Evolutionary conservation across 352 stramenopile species (phyloP), one percentile per base, ranked within the genome.

Genomic region (Phytophthora brassicae): DNA sequence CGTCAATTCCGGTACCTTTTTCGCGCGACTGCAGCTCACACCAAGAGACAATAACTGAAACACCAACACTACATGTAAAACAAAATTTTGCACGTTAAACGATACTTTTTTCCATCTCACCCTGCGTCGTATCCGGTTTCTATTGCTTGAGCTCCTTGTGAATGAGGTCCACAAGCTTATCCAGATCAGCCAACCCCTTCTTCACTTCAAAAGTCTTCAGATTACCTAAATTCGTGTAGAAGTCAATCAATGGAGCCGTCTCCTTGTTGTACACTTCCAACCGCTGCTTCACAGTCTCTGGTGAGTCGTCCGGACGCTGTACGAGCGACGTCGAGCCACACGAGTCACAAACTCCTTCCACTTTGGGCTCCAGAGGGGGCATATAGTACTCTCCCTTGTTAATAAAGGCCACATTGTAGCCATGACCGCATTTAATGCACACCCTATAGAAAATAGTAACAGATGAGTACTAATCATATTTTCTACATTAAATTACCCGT

Each of bases 341-440:
- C 17, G 77, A 77, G 70, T 95, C 90, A 44, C 86, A 93, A 14
- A 92, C 69, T 19, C 81, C 83, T 12, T 87, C 77, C 4, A 86
- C 81, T 68, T 95, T 92, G n/a, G 90, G 90, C 7, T 96, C 75
- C 54, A 97, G 64, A 23, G 89, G 86, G 7, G 90, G 90, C 90
- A 97, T 97, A 54, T 95, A 74, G 64, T 95, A 95, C 66, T 91
- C 86, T 58, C 85, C 86, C 29, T 83, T 39, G 59, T 95, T 79
- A 66, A 97, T 96, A 64, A 84, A 80, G 20, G 89, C 84, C 22
- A 97, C 83, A 63, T 97, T 97, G 75, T 92, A 97, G 56, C 84
- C 84, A 20, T 68, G 76, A 26, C 89, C 89, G 44, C 90, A 97
- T 58, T 75, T 80, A 38, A 74, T 88, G 58, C 88, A 96, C 47